Conservation (phyloP, 176 grass and related monocot species). For the Urochloa ruziziensis region DNA sequence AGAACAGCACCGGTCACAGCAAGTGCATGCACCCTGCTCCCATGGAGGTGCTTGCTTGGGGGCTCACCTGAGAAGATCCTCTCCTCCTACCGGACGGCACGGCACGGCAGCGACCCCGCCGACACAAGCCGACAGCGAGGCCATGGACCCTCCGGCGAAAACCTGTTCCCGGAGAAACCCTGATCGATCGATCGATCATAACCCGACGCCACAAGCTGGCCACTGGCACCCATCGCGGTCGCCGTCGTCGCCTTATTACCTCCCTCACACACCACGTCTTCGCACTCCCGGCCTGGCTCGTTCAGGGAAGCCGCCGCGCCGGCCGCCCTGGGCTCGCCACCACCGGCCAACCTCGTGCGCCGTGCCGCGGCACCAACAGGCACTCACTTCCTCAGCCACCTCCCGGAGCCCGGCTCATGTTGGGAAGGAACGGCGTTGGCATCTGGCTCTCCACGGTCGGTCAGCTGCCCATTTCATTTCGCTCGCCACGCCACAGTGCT, state of each 20-base stretch:
- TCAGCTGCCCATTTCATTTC: not conserved
- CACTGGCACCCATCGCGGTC: not conserved
- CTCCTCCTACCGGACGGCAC: no score
- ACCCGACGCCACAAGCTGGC: not conserved
- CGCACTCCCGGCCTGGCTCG: not conserved
- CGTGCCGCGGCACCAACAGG: not conserved
- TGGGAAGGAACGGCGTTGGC: not conserved
- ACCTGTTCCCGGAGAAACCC: conserved; percentile 4
- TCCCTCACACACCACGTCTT: not conserved
- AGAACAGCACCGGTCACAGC: not conserved
- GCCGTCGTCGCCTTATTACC: not conserved
- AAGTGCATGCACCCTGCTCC: not conserved
- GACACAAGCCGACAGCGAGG: conserved; percentile 20
- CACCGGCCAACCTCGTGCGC: not conserved
- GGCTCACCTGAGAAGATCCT: not conserved
- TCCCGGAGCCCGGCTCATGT: not conserved
- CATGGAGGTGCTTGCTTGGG: no score
- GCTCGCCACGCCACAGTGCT: not conserved
- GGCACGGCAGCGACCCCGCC: not conserved
- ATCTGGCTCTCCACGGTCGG: not conserved
- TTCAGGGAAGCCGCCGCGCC: not conserved
- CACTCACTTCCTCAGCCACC: not conserved
- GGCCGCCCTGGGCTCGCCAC: not conserved
- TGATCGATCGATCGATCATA: not conserved
- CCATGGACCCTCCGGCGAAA: conserved; percentile 31